phyloP scores from a whole-genome alignment of 768 basidiomycete genomes.

The Mycena metata region DNA sequence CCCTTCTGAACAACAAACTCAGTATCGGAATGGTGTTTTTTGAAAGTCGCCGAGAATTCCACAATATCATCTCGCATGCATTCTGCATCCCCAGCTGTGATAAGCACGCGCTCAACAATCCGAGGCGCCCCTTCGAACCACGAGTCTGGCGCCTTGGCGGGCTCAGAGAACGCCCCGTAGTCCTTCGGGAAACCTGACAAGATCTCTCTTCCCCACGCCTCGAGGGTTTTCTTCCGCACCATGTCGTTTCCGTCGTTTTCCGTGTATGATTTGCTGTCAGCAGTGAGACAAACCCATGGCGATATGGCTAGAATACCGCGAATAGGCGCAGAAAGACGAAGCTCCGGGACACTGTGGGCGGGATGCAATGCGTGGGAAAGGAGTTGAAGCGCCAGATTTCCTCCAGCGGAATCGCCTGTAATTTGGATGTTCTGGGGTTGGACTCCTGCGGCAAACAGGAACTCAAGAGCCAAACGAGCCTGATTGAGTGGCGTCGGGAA shows the following conservation, averaged over 20 bases:
- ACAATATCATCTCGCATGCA: conserved; percentile 51
- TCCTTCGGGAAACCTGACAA: conserved; percentile 43
- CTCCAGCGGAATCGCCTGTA: conserved; percentile 53
- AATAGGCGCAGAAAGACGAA: conserved; percentile 39
- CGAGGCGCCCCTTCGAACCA: conserved; percentile 51
- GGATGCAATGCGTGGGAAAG: conserved; percentile 50
- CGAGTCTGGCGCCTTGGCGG: conserved; percentile 44
- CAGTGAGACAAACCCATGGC: conserved; percentile 50
- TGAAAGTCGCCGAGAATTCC: conserved; percentile 37
- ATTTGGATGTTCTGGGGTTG: conserved; percentile 47
- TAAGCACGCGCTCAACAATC: conserved; percentile 48
- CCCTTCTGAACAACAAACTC: conserved; percentile 46
- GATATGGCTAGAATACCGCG: conserved; percentile 45
- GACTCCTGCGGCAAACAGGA: conserved; percentile 45
- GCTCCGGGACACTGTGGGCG: conserved; percentile 33
- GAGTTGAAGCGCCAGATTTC: conserved; percentile 44
- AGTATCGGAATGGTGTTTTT: conserved; percentile 34
- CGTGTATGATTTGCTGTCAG: conserved; percentile 39
- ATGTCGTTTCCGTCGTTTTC: conserved; percentile 46
- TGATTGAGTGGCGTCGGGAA: conserved; percentile 50
- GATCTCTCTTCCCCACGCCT: conserved; percentile 33
- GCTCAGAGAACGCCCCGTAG: conserved; percentile 46
- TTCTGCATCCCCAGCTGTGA: conserved; percentile 52
- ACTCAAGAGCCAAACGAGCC: conserved; percentile 43
- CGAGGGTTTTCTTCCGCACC: conserved; percentile 32